Evolutionary conservation across 1,139 yeast genomes (phyloP).

Genomic region (Taiozyma sp.): DNA sequence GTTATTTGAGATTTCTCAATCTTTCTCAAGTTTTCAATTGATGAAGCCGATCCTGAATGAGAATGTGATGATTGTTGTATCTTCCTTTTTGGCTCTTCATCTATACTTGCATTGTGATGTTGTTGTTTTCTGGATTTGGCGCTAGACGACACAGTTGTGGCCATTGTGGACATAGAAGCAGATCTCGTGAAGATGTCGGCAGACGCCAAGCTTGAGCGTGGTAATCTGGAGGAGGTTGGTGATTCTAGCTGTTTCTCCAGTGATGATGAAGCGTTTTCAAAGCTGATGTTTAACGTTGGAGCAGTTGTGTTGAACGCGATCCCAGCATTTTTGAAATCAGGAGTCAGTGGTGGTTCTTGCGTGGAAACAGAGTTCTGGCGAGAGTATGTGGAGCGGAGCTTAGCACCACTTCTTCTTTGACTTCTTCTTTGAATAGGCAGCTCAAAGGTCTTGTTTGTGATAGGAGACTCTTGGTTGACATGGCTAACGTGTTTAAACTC

Average conservation of each 20-base stretch:
- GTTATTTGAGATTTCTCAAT: slow-evolving; percentile 17
- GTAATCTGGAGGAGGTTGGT: slow-evolving; percentile 5
- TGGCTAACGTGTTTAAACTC: slow-evolving; percentile 23
- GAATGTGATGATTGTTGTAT: slow-evolving; percentile 7
- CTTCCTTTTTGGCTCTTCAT: slow-evolving; percentile 5
- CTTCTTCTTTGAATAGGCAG: slow-evolving; percentile 2
- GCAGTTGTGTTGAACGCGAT: slow-evolving; percentile 17
- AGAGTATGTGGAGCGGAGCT: background rate
- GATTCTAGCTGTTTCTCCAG: slow-evolving; percentile 9
- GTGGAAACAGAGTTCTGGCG: background rate
- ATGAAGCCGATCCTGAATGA: slow-evolving; percentile 15
- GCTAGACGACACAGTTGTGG: slow-evolving; percentile 10
- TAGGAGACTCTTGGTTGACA: slow-evolving; percentile 10
- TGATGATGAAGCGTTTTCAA: slow-evolving; percentile 8
- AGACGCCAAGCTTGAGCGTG: slow-evolving; percentile 9
- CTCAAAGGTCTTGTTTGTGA: slow-evolving; percentile 12
- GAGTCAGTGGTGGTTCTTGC: background rate
- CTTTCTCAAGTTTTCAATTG: slow-evolving; percentile 18
- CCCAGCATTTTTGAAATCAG: slow-evolving; percentile 1
- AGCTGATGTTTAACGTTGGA: background rate
- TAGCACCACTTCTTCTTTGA: background rate
- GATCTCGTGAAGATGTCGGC: slow-evolving; percentile 12
- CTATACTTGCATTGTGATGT: background rate
- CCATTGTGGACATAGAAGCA: slow-evolving; percentile 14
- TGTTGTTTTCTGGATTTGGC: slow-evolving; percentile 6